phyloP scores from a whole-genome alignment of 2,329 filamentous ascomycete species.

The Xylariaceae sp. region DNA sequence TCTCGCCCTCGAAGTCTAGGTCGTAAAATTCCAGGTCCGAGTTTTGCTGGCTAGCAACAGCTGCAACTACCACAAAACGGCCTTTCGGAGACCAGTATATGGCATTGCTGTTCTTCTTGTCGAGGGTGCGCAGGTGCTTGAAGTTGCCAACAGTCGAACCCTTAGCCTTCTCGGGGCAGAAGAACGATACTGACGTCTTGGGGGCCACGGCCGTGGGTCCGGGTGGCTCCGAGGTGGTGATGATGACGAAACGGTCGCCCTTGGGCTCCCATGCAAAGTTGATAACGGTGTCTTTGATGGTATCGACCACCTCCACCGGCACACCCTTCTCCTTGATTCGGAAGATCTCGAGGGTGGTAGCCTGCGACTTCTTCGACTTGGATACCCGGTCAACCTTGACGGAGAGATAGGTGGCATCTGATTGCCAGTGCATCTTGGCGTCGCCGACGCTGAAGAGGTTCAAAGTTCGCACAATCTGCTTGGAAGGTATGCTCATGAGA shows the following conservation, averaged over 20 bases:
- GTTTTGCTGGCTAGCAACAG: conserved; percentile 85
- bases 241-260: conserved; percentile 93
- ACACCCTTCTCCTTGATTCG: conserved; percentile 95
- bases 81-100: conserved; percentile 99
- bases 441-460: conserved; percentile 98
- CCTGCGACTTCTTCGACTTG: conserved; percentile 97
- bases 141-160: conserved; percentile 77
- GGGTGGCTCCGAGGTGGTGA: conserved; percentile 81
- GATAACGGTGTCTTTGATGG: conserved; percentile 96
- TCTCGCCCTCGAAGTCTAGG: conserved; percentile 95
- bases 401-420: conserved; percentile 85
- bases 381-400: conserved; percentile 98
- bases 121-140: conserved; percentile 87
- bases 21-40: conserved; percentile 98
- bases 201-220: conserved; percentile 74
- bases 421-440: conserved; percentile 98
- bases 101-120: conserved; percentile 99
- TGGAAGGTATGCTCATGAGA: conserved; percentile 91
- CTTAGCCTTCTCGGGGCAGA: conserved; percentile 93
- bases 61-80: conserved; percentile 89
- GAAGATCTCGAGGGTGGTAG: conserved; percentile 98
- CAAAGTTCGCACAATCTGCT: conserved; percentile 86
- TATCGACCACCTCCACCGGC: conserved; percentile 94
- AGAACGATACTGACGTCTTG: conserved; percentile 94
- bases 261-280: conserved; percentile 99